phyloP scores from a whole-genome alignment of 352 stramenopile genomes.

The Phytophthora pini region DNA sequence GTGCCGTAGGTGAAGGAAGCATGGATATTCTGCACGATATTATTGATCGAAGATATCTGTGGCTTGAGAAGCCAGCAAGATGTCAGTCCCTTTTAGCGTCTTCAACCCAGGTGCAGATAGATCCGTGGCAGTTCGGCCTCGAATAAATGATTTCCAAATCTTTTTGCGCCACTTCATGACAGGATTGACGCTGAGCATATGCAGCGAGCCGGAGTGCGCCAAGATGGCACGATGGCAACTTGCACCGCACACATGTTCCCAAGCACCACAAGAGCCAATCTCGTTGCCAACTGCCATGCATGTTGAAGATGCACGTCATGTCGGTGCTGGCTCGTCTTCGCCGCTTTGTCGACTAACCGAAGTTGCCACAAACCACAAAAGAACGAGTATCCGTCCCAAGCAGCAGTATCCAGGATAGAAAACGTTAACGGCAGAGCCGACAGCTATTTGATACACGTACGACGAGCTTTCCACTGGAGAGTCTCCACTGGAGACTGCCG shows the following conservation, averaged over 20 bases:
- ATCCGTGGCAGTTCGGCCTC: too few species aligned
- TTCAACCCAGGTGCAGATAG: too few species aligned
- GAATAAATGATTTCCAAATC: too few species aligned
- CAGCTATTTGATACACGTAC: too few species aligned
- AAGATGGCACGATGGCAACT: constrained; percentile 22
- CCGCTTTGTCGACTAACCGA: constrained; percentile 23
- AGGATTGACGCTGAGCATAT: constrained; percentile 3
- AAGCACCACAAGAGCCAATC: constrained; percentile 9
- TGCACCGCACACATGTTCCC: constrained; percentile 9
- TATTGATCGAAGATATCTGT: too few species aligned
- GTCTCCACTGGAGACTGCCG: neutral
- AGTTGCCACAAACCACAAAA: neutral
- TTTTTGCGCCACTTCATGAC: too few species aligned
- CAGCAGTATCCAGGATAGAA: neutral
- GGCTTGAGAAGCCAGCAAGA: too few species aligned
- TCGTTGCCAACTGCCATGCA: neutral
- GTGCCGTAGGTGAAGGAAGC: too few species aligned
- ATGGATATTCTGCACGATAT: too few species aligned
- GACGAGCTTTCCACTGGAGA: too few species aligned
- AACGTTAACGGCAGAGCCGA: neutral
- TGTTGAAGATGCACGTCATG: constrained; percentile 23
- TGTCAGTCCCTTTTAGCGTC: too few species aligned
- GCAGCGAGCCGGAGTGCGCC: constrained; percentile 4
- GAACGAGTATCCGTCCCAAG: constrained; percentile 2
- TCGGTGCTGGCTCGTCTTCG: constrained; percentile 17